Evolutionary conservation across 2,329 filamentous ascomycete species (phyloP).

Genomic region (Talaromyces pinophilus): DNA sequence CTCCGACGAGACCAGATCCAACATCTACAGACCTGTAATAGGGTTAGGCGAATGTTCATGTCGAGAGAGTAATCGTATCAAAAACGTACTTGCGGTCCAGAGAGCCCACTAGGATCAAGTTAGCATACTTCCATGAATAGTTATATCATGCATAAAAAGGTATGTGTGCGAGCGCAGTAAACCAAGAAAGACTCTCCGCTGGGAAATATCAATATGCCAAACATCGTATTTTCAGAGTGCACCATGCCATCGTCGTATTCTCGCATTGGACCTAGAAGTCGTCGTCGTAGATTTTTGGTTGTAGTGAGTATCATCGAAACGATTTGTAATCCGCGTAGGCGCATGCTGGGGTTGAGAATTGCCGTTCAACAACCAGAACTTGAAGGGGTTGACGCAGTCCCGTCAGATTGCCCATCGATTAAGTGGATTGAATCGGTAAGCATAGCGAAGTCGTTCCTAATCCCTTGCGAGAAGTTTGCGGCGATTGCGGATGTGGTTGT

Average conservation of each 20-base stretch:
- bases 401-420: too few species aligned
- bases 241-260: neutral
- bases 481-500: neutral
- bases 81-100: conserved; percentile 20
- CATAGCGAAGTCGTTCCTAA: neutral
- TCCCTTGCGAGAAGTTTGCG: neutral
- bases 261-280: too few species aligned
- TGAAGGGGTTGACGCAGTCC: too few species aligned
- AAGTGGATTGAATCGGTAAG: too few species aligned
- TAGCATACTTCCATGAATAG: neutral
- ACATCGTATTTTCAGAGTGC: neutral
- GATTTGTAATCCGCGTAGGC: neutral
- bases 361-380: too few species aligned
- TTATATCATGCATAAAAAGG: neutral
- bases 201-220: neutral
- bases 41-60: neutral
- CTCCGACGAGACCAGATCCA: conserved; percentile 85
- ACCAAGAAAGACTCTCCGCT: neutral
- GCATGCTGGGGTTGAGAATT: too few species aligned
- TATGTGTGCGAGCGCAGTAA: neutral
- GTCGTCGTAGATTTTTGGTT: neutral
- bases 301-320: neutral
- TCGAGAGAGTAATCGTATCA: neutral
- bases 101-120: conserved; percentile 17
- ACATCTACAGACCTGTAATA: conserved; percentile 68